Evolutionary conservation across 345 rosid species (phyloP).

Genomic region (Arabis hirsuta): DNA sequence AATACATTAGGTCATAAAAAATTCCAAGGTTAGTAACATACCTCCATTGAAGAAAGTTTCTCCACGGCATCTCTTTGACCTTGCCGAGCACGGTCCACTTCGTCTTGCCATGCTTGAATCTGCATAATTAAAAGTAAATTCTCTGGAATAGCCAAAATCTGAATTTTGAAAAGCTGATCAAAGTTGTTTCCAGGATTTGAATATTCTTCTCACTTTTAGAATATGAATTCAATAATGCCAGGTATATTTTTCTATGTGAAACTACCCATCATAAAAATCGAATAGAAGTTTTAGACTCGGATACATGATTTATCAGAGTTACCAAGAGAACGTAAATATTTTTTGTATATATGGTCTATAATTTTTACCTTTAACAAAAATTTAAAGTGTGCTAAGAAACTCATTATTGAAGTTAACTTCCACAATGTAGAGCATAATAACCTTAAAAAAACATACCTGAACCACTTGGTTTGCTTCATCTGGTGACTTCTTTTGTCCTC

Average conservation of each 20-base stretch:
- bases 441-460: conserved; percentile 62
- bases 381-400: conserved; percentile 11
- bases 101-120: conserved; percentile 98
- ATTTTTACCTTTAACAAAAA: conserved; percentile 3
- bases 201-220: background rate
- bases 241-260: conserved; percentile 12
- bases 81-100: conserved; percentile 91
- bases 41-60: conserved; percentile 91
- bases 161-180: conserved; percentile 12
- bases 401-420: conserved; percentile 5
- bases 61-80: conserved; percentile 97
- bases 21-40: conserved; percentile 38
- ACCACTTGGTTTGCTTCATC: conserved; percentile 91
- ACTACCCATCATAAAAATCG: conserved; percentile 11
- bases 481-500: conserved; percentile 84
- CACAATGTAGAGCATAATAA: conserved; percentile 1
- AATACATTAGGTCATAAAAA: background rate
- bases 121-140: conserved; percentile 27
- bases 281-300: conserved; percentile 11
- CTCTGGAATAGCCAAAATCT: conserved; percentile 28
- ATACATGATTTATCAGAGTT: conserved; percentile 15
- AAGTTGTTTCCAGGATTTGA: conserved; percentile 12
- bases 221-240: conserved; percentile 9
- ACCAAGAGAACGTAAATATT: conserved; percentile 12
- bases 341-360: background rate